Evolutionary conservation across 495 filamentous ascomycete species (phyloP).

Genomic region (Halenospora varia): DNA sequence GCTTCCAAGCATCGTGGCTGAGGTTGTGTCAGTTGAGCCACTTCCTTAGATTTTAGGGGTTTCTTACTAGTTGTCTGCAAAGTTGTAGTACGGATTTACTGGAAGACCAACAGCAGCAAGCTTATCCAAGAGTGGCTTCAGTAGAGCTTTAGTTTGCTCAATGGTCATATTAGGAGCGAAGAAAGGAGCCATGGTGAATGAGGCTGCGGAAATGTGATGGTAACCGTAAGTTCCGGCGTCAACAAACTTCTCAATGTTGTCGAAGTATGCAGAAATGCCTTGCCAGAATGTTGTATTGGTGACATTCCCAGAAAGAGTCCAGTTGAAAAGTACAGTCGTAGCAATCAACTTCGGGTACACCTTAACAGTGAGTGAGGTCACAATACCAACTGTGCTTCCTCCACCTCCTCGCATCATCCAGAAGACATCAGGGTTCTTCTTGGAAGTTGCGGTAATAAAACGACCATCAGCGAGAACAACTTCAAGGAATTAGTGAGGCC

Average conservation of each 20-base stretch:
- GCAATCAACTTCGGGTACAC: neutral
- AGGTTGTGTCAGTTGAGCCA: conserved; percentile 33
- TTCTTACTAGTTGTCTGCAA: conserved; percentile 23
- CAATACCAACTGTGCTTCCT: conserved; percentile 4
- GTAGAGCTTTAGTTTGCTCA: neutral
- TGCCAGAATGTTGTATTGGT: too few species aligned
- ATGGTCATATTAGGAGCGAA: neutral
- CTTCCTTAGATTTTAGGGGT: too few species aligned
- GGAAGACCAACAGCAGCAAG: neutral
- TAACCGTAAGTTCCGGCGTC: neutral
- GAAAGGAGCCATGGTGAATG: neutral
- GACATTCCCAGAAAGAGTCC: too few species aligned
- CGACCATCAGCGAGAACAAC: conserved; percentile 50
- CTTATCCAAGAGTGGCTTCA: neutral
- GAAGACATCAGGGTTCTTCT: conserved; percentile 54
- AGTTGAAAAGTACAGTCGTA: neutral
- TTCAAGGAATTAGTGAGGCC: too few species aligned
- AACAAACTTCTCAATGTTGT: neutral
- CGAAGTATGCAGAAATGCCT: neutral
- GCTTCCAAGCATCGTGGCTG: conserved; percentile 43
- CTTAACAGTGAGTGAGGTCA: neutral
- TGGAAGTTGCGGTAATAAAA: conserved; percentile 45
- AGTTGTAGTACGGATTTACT: conserved; percentile 19
- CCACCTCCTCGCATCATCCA: conserved; percentile 58
- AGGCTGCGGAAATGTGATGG: neutral